Base-by-base conservation (phyloP, 2,329 filamentous ascomycete species). In the Stagonosporopsis vannaccii region DNA sequence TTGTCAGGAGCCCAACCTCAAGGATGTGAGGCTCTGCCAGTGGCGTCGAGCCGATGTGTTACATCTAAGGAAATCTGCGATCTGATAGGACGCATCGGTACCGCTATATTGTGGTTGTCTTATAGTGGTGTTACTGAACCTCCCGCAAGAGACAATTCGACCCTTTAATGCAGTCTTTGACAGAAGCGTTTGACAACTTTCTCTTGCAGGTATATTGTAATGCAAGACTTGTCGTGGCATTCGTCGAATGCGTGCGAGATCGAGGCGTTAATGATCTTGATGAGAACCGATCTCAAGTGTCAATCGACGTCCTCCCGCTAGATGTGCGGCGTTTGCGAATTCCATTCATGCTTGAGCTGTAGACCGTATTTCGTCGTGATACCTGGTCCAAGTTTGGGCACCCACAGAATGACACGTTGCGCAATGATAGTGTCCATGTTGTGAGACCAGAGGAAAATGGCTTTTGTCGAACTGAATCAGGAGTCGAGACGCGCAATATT, bases 121-220 rank as follows among this genome's bases (percentile, higher is more conserved):
- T 30, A 30, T 33, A 23, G 33, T 32, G 17, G 55, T 53, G 45
- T 23, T 25, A 53, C 49, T 35, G 46, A 42, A 35, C 41, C 40
- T 46, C 54, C 45, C 54, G 50, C 35, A 49, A 56, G 28, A 46
- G 43, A 48, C 37, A 51, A 48, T 20, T 56, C 15, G 30, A 23
- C 12, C 32, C 15, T 55, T 37, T 28, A 47, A 51, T 47, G 42
- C 30, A 15, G 45, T 44, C 23, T 22, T 33, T 40, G 41, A 55
- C 15, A 25, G 17, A 33, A 20, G 39, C 35, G 9, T 9, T 47
- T 23, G 20, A 33, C 15, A 4, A 22, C 39, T 28, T 23, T 7
- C 13, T 20, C 36, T 36, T n/a, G 40, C 22, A 25, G 20, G 19
- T 40, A 8, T 23, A 39, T 23, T 12, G 55, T 42, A n/a, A 33